Conservation (phyloP, 176 grass and related monocot genomes). For the Calamus simplicifolius region DNA sequence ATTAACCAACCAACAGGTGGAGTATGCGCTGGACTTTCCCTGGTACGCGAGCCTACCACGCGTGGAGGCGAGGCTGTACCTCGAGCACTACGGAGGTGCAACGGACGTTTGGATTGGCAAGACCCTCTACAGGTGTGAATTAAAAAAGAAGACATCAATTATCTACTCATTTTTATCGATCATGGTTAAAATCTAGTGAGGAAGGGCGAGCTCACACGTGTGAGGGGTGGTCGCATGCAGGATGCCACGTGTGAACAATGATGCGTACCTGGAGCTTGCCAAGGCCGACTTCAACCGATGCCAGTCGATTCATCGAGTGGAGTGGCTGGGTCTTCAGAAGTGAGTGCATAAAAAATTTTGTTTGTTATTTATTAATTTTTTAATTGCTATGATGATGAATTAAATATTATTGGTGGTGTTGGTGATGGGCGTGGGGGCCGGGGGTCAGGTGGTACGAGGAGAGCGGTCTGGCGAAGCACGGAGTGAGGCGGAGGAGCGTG, state of each 20-base stretch:
- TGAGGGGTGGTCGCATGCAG: constrained; percentile 27
- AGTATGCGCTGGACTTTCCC: constrained; percentile 72
- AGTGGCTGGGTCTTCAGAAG: constrained; percentile 56
- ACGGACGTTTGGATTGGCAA: constrained; percentile 88
- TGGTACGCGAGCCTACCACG: constrained; percentile 77
- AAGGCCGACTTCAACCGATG: constrained; percentile 71
- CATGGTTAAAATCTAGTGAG: too few relatives aligned
- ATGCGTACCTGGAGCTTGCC: constrained; percentile 53
- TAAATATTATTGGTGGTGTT: too few relatives aligned
- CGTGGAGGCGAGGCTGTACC: constrained; percentile 63
- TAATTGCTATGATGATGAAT: too few relatives aligned
- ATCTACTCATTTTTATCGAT: too few relatives aligned
- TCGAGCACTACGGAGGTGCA: constrained; percentile 73
- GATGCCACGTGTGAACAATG: constrained; percentile 82
- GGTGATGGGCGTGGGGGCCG: too few relatives aligned
- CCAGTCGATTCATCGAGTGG: constrained; percentile 57
- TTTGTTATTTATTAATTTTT: background rate
- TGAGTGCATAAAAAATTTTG: constrained; percentile 15
- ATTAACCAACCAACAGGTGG: constrained; percentile 29
- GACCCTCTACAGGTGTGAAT: constrained; percentile 64
- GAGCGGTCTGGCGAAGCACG: constrained; percentile 27
- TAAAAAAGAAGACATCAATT: too few relatives aligned
- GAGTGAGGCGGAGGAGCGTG: constrained; percentile 27
- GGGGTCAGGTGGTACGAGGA: constrained; percentile 56
- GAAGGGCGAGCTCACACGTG: background rate